Conservation (phyloP, 495 filamentous ascomycete species). For the Penicillium canariense region DNA sequence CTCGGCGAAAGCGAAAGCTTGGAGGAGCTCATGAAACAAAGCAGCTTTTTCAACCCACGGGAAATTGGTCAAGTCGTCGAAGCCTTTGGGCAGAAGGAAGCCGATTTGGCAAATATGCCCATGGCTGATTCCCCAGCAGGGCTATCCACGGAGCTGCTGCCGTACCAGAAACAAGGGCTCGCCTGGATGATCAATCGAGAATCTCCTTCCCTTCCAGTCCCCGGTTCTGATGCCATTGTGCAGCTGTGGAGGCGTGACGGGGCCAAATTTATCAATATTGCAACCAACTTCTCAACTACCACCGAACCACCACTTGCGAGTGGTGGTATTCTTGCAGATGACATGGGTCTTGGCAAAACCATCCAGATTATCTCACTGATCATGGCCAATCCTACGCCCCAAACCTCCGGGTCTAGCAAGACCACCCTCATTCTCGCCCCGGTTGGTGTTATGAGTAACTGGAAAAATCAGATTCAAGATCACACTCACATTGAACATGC, state of each 20-base stretch:
- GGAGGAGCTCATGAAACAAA: slow-evolving; percentile 63
- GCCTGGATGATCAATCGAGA: slow-evolving; percentile 82
- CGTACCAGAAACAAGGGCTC: slow-evolving; percentile 81
- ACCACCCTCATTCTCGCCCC: slow-evolving; percentile 81
- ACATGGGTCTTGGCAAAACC: slow-evolving; percentile 95
- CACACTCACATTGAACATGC: slow-evolving; percentile 62
- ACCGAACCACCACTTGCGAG: slow-evolving; percentile 61
- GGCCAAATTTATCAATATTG: slow-evolving; percentile 67
- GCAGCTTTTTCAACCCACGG: slow-evolving; percentile 67
- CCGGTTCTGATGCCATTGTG: slow-evolving; percentile 62
- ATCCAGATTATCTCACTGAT: slow-evolving; percentile 84
- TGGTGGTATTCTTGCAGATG: slow-evolving; percentile 86
- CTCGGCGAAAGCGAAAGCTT: slow-evolving; percentile 39
- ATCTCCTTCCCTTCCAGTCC: slow-evolving; percentile 59
- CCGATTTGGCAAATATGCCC: slow-evolving; percentile 69
- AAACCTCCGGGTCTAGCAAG: slow-evolving; percentile 38
- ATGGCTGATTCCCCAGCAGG: slow-evolving; percentile 63
- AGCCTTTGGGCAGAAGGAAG: slow-evolving; percentile 65
- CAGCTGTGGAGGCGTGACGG: slow-evolving; percentile 73
- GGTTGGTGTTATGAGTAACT: slow-evolving; percentile 89
- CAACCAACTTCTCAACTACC: slow-evolving; percentile 65
- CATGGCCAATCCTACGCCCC: slow-evolving; percentile 53
- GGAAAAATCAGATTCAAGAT: slow-evolving; percentile 75
- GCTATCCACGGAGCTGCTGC: slow-evolving; percentile 65
- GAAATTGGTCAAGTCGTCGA: slow-evolving; percentile 67